These are phyloP conservation scores for Ampelocalamus luodianensis DNA, from an alignment of 176 grass and related monocot genomes.

Conservation along the genomic window DNA sequence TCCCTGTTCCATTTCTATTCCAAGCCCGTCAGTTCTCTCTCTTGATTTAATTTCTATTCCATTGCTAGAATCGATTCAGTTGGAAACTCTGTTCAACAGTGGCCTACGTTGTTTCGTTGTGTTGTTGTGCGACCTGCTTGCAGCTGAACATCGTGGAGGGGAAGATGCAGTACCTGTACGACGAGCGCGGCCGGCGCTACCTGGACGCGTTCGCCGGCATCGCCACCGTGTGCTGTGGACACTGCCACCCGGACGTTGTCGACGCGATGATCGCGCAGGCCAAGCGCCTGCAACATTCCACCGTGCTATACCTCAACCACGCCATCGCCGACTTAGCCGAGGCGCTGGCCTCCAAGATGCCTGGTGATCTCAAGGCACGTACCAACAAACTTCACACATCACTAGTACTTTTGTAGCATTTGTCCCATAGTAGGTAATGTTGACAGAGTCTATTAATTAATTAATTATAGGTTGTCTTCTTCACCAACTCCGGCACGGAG, in stretches of 20 bases:
- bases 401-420: background rate
- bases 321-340: conserved; percentile 84
- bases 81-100: background rate
- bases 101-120: background rate
- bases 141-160: conserved; percentile 96
- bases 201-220: conserved; percentile 95
- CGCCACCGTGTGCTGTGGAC: conserved; percentile 88
- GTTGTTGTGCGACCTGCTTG: background rate
- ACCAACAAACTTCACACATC: background rate
- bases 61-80: background rate
- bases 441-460: background rate
- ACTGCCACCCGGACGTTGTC: conserved; percentile 84
- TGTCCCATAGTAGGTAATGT: background rate
- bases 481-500: conserved; percentile 99
- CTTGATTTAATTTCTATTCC: background rate
- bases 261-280: conserved; percentile 74
- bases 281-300: conserved; percentile 76
- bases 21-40: conserved; percentile 60
- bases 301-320: conserved; percentile 92
- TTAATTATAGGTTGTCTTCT: conserved; percentile 72
- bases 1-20: conserved; percentile 85
- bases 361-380: conserved; percentile 81
- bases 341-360: conserved; percentile 84
- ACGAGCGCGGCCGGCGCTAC: conserved; percentile 78
- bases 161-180: conserved; percentile 94